phyloP scores from a whole-genome alignment of 129 eudicot genomes.

The Flaveria robusta region DNA sequence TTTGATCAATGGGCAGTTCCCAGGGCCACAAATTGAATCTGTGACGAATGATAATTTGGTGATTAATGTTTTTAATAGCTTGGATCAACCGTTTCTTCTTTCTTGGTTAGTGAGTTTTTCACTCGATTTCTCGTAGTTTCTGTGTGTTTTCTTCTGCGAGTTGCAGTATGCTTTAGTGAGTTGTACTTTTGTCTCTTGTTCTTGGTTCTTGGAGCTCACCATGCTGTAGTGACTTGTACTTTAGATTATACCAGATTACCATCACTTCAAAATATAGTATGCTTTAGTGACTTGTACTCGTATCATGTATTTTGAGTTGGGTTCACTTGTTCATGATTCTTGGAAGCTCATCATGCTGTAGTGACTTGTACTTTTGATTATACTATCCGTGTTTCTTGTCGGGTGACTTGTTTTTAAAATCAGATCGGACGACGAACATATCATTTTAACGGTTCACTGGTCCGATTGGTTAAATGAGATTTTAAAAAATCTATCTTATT shows the following conservation, averaged over 20 bases:
- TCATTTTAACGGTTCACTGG: no score
- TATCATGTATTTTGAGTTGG: not conserved
- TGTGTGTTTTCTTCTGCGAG: not conserved
- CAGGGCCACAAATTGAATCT: slow-evolving; percentile 63
- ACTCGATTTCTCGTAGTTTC: not conserved
- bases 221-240: not conserved
- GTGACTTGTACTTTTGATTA: not conserved
- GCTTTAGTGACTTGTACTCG: no score
- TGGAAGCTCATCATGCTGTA: not conserved
- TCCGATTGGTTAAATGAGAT: no score
- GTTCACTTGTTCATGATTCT: not conserved
- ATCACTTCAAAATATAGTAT: no score
- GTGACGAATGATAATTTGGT: slow-evolving; percentile 67
- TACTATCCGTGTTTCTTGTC: no score
- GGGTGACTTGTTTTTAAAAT: no score
- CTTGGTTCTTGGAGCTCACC: no score
- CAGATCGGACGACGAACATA: no score
- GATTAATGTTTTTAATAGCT: slow-evolving; percentile 58
- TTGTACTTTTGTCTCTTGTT: slow-evolving; percentile 1
- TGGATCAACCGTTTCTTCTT: slow-evolving; percentile 62
- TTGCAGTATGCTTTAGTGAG: slow-evolving; percentile 17
- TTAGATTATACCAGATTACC: no score
- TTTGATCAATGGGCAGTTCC: slow-evolving; percentile 68
- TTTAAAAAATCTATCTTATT: no score
- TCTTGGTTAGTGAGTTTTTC: slow-evolving; percentile 49